Evolutionary conservation across 2,329 filamentous ascomycete species (phyloP).

Genomic region (Dothistroma pini): DNA sequence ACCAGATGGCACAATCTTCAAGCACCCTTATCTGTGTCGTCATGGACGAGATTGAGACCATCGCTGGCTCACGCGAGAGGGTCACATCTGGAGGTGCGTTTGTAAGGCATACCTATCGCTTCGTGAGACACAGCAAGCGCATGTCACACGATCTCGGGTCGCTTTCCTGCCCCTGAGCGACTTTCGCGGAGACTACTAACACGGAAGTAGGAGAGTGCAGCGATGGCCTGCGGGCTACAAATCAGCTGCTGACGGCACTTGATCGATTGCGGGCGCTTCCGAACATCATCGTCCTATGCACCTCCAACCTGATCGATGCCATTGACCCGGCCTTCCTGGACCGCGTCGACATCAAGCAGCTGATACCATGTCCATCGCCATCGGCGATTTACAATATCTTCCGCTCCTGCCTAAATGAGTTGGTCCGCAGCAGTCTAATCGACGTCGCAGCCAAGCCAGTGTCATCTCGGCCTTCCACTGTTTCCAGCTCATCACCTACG

Average conservation of each 20-base stretch:
- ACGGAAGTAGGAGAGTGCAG: conserved; percentile 37
- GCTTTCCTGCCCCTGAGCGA: neutral
- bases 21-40: conserved; percentile 44
- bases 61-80: conserved; percentile 45
- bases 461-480: neutral
- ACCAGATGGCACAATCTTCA: conserved; percentile 37
- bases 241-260: conserved; percentile 48
- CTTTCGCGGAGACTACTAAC: neutral
- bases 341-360: conserved; percentile 47
- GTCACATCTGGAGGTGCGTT: conserved; percentile 31
- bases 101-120: neutral
- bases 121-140: too few species aligned
- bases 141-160: neutral
- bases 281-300: conserved; percentile 50
- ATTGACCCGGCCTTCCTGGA: conserved; percentile 50
- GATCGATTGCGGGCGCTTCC: conserved; percentile 42
- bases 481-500: neutral
- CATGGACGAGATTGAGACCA: conserved; percentile 51
- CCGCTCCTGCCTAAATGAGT: conserved; percentile 46
- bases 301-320: conserved; percentile 47
- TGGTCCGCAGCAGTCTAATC: conserved; percentile 40
- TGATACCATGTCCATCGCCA: conserved; percentile 40
- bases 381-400: conserved; percentile 48
- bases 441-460: conserved; percentile 18
- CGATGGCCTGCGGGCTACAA: conserved; percentile 49